Evolutionary conservation across 2,329 filamentous ascomycete species (phyloP).

Genomic region (Nakataea oryzae): DNA sequence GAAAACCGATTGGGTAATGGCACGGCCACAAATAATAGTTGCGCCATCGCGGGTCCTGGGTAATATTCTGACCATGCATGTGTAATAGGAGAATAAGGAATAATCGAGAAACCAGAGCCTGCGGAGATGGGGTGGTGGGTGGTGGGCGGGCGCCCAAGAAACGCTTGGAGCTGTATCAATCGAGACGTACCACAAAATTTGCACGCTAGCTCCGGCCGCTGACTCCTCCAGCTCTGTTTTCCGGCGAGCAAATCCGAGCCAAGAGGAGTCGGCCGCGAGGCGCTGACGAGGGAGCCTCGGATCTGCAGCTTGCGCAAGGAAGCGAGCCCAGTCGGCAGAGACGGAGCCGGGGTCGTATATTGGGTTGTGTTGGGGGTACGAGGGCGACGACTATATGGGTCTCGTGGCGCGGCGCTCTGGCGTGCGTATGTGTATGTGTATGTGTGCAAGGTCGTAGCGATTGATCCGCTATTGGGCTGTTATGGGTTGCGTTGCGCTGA

Average conservation of each 20-base stretch:
- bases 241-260: too few relatives aligned
- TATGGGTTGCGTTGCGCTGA: background rate
- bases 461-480: background rate
- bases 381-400: background rate
- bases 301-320: too few relatives aligned
- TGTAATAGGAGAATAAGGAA: background rate
- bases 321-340: background rate
- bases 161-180: background rate
- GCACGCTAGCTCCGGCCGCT: background rate
- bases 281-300: too few relatives aligned
- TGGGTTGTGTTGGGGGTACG: background rate
- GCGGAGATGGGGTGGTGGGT: background rate
- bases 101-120: background rate
- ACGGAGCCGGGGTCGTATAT: background rate
- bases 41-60: background rate
- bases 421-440: background rate
- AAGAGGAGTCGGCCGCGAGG: too few relatives aligned
- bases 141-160: background rate
- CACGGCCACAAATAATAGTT: background rate
- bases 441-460: background rate
- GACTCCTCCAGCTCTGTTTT: background rate
- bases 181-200: background rate
- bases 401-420: background rate
- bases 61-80: background rate
- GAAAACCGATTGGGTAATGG: background rate